A percentile compares a stretch with the other conserved stretches of the same genome.
Conservation (phyloP, 306 rosid genomes). For the Cicer pinnatifidum region DNA sequence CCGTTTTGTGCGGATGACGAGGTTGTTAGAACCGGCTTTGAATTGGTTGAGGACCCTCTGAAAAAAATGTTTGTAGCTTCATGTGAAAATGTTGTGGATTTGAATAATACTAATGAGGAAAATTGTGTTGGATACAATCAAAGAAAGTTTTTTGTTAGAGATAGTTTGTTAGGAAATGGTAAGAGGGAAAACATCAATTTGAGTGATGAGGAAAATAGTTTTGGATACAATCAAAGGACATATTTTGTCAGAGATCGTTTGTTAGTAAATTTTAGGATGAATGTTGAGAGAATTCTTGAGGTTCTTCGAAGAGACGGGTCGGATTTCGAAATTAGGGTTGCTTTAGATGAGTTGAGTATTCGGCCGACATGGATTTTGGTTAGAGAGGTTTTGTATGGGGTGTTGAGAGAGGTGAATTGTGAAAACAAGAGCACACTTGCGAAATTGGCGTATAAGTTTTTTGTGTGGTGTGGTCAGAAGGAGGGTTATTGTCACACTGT, state of each 20-base stretch:
- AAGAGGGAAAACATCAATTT: no score
- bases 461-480: conserved; percentile 71
- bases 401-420: conserved; percentile 55
- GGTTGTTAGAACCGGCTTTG: conserved; percentile 31
- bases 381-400: conserved; percentile 71
- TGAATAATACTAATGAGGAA: not conserved
- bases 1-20: conserved; percentile 42
- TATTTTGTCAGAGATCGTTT: conserved; percentile 54
- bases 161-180: conserved; percentile 48
- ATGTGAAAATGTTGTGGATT: conserved; percentile 31
- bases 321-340: conserved; percentile 63
- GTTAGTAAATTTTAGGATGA: conserved; percentile 49
- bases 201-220: not conserved
- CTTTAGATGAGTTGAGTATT: conserved; percentile 61
- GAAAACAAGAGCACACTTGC: conserved; percentile 59
- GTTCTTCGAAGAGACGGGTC: conserved; percentile 70
- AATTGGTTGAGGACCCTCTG: conserved; percentile 54
- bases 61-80: conserved; percentile 41
- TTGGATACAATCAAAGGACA: conserved; percentile 26
- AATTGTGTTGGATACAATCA: conserved; percentile 2
- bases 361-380: conserved; percentile 70
- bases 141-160: conserved; percentile 50
- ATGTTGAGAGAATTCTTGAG: conserved; percentile 60
- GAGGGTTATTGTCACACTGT: conserved; percentile 61
- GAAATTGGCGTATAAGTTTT: conserved; percentile 75